Evolutionary conservation across 2,329 filamentous ascomycete genomes (phyloP), one percentile per base, ranked within the genome.

Genomic region (Ophiognomonia clavigignenti-juglandacearum): DNA sequence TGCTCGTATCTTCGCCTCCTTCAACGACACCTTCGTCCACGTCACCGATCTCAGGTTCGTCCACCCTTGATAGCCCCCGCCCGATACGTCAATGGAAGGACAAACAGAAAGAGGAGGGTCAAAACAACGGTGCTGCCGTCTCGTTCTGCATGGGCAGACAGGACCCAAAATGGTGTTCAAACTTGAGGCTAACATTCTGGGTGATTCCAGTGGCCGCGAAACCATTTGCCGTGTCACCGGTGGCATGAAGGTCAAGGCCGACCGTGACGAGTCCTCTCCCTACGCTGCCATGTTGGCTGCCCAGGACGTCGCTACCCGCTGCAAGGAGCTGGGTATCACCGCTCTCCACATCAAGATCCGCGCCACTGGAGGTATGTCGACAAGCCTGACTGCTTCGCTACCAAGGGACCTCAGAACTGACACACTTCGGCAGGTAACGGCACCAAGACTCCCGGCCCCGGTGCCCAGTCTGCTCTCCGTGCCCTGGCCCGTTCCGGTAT

Each of bases 191-290:
- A 75, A 85, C 76, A 68, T 71, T 67, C 71, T 80, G 77, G 76
- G 75, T 82, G 77, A 81, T 82, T 80, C 72, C 79, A 95, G 88
- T 78, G 93, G 93, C 78, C 93, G 93, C 77, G 93, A 98, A 87
- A 98, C 95, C 78, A 96, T 98, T 80, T 88, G 84, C 84, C 91
- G 93, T 88, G 92, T 98, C 63, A 98, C 95, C 66, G 93, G 95
- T 80, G 95, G 95, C 71, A 98, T 98, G 93, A 98, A 98, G 84
- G 93, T 98, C 84, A 98, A 98, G 87, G 91, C 91, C 75, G 91
- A 98, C 71, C 92, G 93, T 83, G 93, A 98, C 79, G 93, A 98
- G 82, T 97, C 92, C 67, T 97, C 93, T 62, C 93, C 93, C 66
- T 98, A 98, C 83, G 93, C 93, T 67, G 93, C 93, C 77, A 98